These are phyloP conservation scores for Telfairia occidentalis DNA, from an alignment of 331 rosid species.

Conservation along the genomic window DNA sequence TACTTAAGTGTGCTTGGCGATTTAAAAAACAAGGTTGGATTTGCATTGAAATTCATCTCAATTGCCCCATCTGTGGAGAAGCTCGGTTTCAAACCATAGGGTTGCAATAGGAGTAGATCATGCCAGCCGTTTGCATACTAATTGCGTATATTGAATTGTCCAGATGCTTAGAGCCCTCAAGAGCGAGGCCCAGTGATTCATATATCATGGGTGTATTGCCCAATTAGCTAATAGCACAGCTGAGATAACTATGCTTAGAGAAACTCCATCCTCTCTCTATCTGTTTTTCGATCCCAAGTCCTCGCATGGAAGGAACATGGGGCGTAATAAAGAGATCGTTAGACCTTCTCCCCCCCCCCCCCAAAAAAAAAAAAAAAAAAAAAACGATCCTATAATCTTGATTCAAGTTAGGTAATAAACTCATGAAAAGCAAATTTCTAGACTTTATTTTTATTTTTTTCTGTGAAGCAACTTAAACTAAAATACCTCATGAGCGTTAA, in stretches of 20 bases:
- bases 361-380: too few relatives aligned
- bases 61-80: neutral
- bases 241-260: neutral
- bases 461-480: neutral
- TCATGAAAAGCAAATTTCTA: neutral
- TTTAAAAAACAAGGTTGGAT: neutral
- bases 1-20: neutral
- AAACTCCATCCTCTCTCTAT: neutral
- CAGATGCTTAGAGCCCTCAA: neutral
- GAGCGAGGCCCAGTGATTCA: neutral
- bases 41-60: neutral
- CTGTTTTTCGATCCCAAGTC: neutral
- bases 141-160: neutral
- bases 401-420: neutral
- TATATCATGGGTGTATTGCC: neutral
- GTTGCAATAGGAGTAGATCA: neutral
- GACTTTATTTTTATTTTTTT: neutral
- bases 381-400: neutral
- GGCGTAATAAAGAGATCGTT: neutral
- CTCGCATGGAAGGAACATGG: neutral
- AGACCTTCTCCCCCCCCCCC: too few relatives aligned
- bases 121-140: neutral
- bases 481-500: neutral
- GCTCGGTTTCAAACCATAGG: neutral
- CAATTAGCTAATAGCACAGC: neutral